Conservation (phyloP, 495 filamentous ascomycete species). For the Aspergillus panamensis region DNA sequence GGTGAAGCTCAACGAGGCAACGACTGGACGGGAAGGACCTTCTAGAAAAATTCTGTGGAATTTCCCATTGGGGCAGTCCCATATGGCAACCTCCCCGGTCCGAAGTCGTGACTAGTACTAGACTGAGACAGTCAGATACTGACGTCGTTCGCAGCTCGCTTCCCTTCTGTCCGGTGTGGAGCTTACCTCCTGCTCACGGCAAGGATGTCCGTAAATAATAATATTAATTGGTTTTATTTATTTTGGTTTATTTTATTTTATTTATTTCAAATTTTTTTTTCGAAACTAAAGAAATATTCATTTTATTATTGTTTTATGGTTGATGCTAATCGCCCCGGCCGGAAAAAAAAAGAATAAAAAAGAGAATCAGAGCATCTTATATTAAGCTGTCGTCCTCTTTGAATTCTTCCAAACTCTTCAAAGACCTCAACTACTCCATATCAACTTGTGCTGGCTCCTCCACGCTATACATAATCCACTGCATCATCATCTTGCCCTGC, state of each 20-base stretch:
- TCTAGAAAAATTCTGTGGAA: slow-evolving; percentile 46
- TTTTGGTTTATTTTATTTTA: slow-evolving; percentile 11
- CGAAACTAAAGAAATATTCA: slow-evolving; percentile 2
- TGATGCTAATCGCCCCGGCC: not conserved
- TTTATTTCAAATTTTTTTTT: slow-evolving; percentile 10
- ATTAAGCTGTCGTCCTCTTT: slow-evolving; percentile 14
- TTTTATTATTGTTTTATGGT: not conserved
- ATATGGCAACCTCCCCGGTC: slow-evolving; percentile 19
- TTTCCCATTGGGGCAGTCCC: slow-evolving; percentile 34
- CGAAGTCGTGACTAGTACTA: slow-evolving; percentile 8
- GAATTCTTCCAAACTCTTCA: slow-evolving; percentile 16
- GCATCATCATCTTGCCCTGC: slow-evolving; percentile 1
- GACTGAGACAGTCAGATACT: slow-evolving; percentile 18
- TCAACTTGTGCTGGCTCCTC: not conserved
- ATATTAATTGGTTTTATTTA: slow-evolving; percentile 11
- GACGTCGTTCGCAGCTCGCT: slow-evolving; percentile 29
- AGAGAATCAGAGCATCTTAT: slow-evolving; percentile 16
- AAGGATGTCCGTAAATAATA: slow-evolving; percentile 26
- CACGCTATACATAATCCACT: slow-evolving; percentile 1
- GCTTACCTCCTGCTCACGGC: slow-evolving; percentile 36
- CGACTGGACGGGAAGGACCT: slow-evolving; percentile 32
- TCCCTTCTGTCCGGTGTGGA: slow-evolving; percentile 18
- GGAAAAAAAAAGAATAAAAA: slow-evolving; percentile 7
- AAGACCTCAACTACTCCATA: slow-evolving; percentile 9
- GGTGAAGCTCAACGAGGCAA: slow-evolving; percentile 24